phyloP scores from a whole-genome alignment of 2,329 filamentous ascomycete genomes.

The Colletotrichum salicis region DNA sequence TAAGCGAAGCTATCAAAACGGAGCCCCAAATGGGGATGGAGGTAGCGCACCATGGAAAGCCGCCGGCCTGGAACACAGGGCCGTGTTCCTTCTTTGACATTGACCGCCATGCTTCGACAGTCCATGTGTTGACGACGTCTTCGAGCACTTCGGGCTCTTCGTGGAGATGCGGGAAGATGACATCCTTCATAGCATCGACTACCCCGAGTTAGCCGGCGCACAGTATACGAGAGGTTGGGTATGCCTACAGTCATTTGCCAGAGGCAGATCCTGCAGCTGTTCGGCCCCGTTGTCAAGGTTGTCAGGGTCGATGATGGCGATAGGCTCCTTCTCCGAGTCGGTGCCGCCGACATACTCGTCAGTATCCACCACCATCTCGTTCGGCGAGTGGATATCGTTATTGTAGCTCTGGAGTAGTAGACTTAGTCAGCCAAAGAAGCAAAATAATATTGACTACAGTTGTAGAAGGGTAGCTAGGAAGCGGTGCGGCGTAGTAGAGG shows the following conservation, averaged over 20 bases:
- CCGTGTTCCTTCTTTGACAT: constrained; percentile 86
- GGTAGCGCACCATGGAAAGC: constrained; percentile 81
- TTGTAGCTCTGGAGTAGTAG: constrained; percentile 57
- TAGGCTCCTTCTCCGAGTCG: constrained; percentile 60
- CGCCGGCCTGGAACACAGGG: constrained; percentile 86
- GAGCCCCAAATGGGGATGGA: background rate
- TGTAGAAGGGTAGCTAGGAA: background rate
- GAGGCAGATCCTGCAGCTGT: constrained; percentile 57
- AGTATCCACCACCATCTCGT: constrained; percentile 66
- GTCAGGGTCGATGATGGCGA: constrained; percentile 67
- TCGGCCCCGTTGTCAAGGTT: constrained; percentile 60
- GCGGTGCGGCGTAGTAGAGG: background rate
- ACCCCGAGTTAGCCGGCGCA: constrained; percentile 41
- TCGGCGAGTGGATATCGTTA: constrained; percentile 62
- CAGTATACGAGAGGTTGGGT: background rate
- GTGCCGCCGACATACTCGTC: constrained; percentile 64
- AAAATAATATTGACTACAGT: background rate
- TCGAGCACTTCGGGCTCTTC: constrained; percentile 84
- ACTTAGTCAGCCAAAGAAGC: constrained; percentile 15
- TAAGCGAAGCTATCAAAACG: constrained; percentile 34
- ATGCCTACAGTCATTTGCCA: constrained; percentile 65
- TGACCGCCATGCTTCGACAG: constrained; percentile 83
- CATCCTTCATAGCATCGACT: constrained; percentile 88
- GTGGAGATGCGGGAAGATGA: constrained; percentile 76
- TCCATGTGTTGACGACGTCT: constrained; percentile 84